phyloP scores from a whole-genome alignment of 2,329 filamentous ascomycete species.

The Furcasterigmium sp. region DNA sequence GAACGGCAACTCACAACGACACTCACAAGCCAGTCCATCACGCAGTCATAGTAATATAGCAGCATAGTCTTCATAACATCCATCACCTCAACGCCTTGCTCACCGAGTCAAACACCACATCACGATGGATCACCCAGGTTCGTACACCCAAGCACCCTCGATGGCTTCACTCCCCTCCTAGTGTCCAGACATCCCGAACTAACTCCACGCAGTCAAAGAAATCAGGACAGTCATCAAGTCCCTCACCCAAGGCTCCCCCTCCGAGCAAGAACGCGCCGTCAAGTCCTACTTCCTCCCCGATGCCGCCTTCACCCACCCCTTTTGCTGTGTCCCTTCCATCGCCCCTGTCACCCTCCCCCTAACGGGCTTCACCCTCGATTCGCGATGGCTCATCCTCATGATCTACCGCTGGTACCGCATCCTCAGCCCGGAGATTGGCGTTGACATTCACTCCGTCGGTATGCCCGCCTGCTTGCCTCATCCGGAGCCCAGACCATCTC shows the following conservation, averaged over 20 bases:
- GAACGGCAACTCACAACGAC: too few species aligned
- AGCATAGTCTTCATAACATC: neutral
- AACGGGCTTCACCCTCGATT: slow-evolving; percentile 41
- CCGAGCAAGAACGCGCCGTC: slow-evolving; percentile 60
- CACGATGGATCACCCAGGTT: slow-evolving; percentile 17
- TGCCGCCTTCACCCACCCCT: slow-evolving; percentile 72
- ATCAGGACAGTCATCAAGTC: slow-evolving; percentile 61
- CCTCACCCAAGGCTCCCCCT: slow-evolving; percentile 62
- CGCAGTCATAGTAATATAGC: too few species aligned
- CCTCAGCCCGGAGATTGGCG: slow-evolving; percentile 66
- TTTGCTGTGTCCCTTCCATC: slow-evolving; percentile 63
- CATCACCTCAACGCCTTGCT: neutral
- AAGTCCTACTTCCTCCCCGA: slow-evolving; percentile 68
- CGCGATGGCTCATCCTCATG: slow-evolving; percentile 58
- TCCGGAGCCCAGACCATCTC: neutral
- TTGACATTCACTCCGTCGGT: slow-evolving; percentile 58
- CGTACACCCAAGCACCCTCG: slow-evolving; percentile 1
- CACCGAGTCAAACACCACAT: neutral
- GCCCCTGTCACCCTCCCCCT: slow-evolving; percentile 33
- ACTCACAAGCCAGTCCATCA: too few species aligned
- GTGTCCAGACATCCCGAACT: slow-evolving; percentile 1
- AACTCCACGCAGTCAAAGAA: slow-evolving; percentile 40
- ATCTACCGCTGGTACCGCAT: slow-evolving; percentile 86
- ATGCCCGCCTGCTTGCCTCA: slow-evolving; percentile 11
- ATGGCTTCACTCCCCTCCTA: slow-evolving; percentile 4